Evolutionary conservation across 2,329 filamentous ascomycete species (phyloP).

Genomic region (Helicocarpus griseus): DNA sequence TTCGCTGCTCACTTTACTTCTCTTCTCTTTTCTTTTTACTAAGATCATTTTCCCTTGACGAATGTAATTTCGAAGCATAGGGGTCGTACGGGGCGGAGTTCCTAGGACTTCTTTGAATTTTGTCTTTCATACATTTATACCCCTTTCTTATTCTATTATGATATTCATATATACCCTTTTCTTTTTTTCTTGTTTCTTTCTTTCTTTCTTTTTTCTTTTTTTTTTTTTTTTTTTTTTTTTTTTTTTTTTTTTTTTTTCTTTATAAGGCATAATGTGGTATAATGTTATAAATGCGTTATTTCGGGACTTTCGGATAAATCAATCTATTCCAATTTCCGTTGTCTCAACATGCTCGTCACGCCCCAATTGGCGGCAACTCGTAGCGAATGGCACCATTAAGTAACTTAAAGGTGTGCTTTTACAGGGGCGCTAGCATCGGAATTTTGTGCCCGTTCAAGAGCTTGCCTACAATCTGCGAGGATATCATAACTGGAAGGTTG

Average conservation of each 20-base stretch:
- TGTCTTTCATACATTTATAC: too few relatives aligned
- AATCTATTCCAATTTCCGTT: too few relatives aligned
- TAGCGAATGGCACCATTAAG: too few relatives aligned
- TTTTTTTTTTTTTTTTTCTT: not conserved
- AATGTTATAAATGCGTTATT: not conserved
- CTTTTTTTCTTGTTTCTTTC: too few relatives aligned
- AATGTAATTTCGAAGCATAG: not conserved
- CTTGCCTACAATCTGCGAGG: not conserved
- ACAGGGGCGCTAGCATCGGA: not conserved
- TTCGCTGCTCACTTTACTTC: not conserved
- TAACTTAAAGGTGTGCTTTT: not conserved
- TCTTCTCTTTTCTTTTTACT: not conserved
- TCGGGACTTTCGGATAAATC: not conserved
- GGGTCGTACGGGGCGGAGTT: not conserved
- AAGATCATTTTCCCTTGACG: too few relatives aligned
- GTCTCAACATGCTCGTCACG: too few relatives aligned
- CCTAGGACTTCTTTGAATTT: not conserved
- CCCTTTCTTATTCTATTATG: too few relatives aligned
- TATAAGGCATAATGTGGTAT: not conserved
- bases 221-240: not conserved
- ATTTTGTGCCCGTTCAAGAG: not conserved
- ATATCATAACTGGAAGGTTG: conserved; percentile 3
- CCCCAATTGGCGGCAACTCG: too few relatives aligned
- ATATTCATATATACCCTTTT: too few relatives aligned
- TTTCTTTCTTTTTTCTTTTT: too few relatives aligned